phyloP scores from a whole-genome alignment of 2,329 filamentous ascomycete genomes.

The Metarhizium anisopliae region DNA sequence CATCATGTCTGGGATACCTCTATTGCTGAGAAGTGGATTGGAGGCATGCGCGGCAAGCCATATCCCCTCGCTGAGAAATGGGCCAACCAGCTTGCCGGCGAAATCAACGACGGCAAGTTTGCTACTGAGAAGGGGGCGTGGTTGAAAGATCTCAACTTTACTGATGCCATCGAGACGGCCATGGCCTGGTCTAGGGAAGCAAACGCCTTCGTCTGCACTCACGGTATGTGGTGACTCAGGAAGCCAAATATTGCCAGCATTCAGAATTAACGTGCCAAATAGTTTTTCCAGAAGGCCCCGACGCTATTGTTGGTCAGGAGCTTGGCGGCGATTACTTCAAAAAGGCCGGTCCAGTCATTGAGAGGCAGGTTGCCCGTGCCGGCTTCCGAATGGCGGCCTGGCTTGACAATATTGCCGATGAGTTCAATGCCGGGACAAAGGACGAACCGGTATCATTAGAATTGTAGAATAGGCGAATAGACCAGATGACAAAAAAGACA shows the following conservation, averaged over 20 bases:
- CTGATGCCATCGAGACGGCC: constrained; percentile 44
- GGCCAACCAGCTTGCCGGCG: constrained; percentile 44
- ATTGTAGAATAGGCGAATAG: constrained; percentile 13
- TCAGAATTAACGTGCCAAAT: constrained; percentile 7
- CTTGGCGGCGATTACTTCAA: constrained; percentile 55
- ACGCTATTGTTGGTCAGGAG: constrained; percentile 49
- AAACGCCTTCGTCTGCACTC: constrained; percentile 53
- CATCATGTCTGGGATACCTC: constrained; percentile 67
- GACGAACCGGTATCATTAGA: constrained; percentile 17
- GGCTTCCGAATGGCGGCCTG: constrained; percentile 61
- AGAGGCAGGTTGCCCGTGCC: constrained; percentile 58
- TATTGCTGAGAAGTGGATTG: constrained; percentile 57
- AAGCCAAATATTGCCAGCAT: background rate
- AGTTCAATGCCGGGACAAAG: constrained; percentile 16
- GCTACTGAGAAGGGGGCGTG: constrained; percentile 39
- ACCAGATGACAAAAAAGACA: background rate
- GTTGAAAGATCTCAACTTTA: constrained; percentile 47
- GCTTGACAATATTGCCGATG: constrained; percentile 53
- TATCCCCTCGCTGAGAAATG: constrained; percentile 44
- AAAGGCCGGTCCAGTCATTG: constrained; percentile 53
- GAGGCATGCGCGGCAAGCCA: constrained; percentile 40
- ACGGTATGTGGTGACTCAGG: constrained; percentile 35
- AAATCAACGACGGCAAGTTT: constrained; percentile 50
- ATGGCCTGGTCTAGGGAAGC: constrained; percentile 56
- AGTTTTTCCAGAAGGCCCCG: constrained; percentile 54